Conservation (phyloP, 2,329 filamentous ascomycete genomes). For the Lecanicillium sp. region DNA sequence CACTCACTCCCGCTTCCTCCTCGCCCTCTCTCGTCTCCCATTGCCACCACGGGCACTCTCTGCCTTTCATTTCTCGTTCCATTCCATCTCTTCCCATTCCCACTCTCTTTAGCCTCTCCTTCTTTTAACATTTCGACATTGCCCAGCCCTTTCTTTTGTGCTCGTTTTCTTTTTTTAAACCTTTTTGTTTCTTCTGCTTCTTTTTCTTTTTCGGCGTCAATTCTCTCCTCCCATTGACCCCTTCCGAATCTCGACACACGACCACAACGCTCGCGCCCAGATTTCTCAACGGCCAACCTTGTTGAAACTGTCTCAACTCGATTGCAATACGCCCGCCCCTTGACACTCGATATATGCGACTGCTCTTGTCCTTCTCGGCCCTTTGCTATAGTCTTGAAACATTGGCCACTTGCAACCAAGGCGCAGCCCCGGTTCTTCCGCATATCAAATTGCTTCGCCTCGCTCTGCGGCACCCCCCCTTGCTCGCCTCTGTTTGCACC, state of each 20-base stretch:
- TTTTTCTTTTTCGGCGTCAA: not conserved
- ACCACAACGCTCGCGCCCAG: not conserved
- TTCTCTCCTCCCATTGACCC: not conserved
- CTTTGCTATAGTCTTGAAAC: not conserved
- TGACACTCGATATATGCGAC: not conserved
- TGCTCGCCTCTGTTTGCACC: too few species aligned
- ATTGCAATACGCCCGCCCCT: not conserved
- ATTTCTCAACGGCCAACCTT: not conserved
- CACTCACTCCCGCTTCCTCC: not conserved
- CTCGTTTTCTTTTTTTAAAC: not conserved
- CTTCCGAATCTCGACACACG: not conserved
- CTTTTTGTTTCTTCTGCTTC: not conserved
- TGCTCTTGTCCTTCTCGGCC: not conserved
- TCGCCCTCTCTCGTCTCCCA: constrained; percentile 4
- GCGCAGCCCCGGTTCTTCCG: too few species aligned
- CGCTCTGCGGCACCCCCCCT: too few species aligned
- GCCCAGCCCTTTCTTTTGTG: not conserved
- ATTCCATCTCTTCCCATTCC: not conserved
- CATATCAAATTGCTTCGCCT: not conserved
- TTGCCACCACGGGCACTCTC: constrained; percentile 2
- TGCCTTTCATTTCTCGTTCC: constrained; percentile 5
- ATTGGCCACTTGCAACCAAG: too few species aligned
- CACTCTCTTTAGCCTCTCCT: constrained; percentile 7
- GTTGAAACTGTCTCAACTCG: constrained; percentile 5
- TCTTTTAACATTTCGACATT: not conserved